Conservation (phyloP, 768 basidiomycete genomes). For the Termitomyces sp. region DNA sequence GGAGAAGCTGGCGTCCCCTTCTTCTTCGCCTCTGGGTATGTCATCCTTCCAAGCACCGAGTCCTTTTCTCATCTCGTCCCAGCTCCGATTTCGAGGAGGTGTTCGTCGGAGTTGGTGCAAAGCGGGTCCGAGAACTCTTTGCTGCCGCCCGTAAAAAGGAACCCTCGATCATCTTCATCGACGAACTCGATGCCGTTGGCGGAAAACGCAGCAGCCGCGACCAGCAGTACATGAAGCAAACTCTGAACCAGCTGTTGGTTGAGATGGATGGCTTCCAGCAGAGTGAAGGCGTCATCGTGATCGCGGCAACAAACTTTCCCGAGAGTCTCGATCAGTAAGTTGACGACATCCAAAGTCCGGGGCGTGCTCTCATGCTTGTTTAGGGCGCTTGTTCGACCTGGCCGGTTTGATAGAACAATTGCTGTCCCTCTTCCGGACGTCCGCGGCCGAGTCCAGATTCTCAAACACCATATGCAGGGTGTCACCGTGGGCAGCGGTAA, state of each 20-base stretch:
- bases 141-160: constrained; percentile 90
- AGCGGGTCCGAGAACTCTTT: constrained; percentile 93
- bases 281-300: constrained; percentile 90
- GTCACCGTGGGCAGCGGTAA: constrained; percentile 59
- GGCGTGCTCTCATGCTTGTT: constrained; percentile 5
- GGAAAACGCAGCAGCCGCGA: constrained; percentile 81
- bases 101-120: constrained; percentile 94
- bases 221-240: constrained; percentile 89
- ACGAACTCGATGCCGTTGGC: constrained; percentile 92
- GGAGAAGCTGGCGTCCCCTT: constrained; percentile 98
- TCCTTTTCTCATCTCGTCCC: constrained; percentile 7
- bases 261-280: constrained; percentile 98
- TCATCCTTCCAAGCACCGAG: constrained; percentile 4
- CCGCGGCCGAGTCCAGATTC: constrained; percentile 87
- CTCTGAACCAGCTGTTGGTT: constrained; percentile 92
- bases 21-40: constrained; percentile 90
- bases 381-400: constrained; percentile 92
- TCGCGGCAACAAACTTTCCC: constrained; percentile 98
- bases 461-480: constrained; percentile 85
- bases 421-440: constrained; percentile 94
- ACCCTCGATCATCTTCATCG: constrained; percentile 98
- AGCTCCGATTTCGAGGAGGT: constrained; percentile 97
- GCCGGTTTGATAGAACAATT: constrained; percentile 92
- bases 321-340: constrained; percentile 86
- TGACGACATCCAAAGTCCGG: not conserved